These are phyloP conservation scores for Macroventuria anomochaeta DNA, from an alignment of 2,329 filamentous ascomycete genomes.

Conservation along the genomic window DNA sequence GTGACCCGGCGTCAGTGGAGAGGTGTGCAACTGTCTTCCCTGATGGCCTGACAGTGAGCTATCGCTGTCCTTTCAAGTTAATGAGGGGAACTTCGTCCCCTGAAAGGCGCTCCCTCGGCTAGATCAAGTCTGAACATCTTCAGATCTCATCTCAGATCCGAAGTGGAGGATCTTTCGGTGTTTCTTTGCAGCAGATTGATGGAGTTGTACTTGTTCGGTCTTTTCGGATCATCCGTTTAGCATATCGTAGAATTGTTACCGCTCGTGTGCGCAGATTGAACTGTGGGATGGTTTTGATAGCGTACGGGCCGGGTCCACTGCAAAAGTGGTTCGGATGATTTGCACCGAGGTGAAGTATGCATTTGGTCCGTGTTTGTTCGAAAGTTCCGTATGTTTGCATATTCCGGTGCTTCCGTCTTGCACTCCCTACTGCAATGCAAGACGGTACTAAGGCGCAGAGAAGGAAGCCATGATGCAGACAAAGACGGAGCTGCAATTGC, in stretches of 20 bases:
- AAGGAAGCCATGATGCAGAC: neutral
- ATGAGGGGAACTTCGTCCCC: neutral
- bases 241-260: neutral
- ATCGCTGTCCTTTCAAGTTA: neutral
- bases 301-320: slow-evolving; percentile 1
- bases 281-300: neutral
- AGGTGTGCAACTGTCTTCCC: too few relatives aligned
- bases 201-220: neutral
- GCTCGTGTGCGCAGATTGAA: slow-evolving; percentile 9
- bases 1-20: too few relatives aligned
- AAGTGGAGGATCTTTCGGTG: neutral
- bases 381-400: neutral
- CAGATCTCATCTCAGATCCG: neutral
- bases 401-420: slow-evolving; percentile 5
- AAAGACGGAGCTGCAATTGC: neutral
- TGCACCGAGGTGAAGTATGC: neutral
- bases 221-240: slow-evolving; percentile 4
- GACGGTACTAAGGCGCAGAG: neutral
- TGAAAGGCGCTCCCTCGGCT: neutral
- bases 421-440: neutral
- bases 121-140: neutral
- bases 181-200: neutral
- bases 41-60: too few relatives aligned
- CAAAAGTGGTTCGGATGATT: neutral
- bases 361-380: neutral